phyloP scores from a whole-genome alignment of 2,329 filamentous ascomycete species.

The Xylariaceae sp. region DNA sequence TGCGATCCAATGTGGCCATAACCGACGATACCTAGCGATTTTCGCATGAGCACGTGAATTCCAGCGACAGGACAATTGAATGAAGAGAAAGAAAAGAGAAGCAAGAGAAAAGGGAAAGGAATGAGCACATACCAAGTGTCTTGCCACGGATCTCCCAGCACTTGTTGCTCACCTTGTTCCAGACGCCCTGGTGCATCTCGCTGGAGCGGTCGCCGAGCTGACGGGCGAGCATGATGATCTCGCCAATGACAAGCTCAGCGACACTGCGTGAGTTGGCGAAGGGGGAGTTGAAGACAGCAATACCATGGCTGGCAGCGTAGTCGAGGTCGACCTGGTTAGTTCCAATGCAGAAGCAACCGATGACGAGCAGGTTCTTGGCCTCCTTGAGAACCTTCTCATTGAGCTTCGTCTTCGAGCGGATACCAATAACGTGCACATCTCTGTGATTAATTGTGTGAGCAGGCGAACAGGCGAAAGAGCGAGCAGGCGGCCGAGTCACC shows the following conservation, averaged over 20 bases:
- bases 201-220: constrained; percentile 89
- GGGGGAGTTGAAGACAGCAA: constrained; percentile 97
- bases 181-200: constrained; percentile 89
- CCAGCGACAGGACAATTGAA: not conserved
- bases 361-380: constrained; percentile 89
- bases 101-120: not conserved
- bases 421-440: constrained; percentile 94
- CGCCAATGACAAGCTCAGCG: constrained; percentile 88
- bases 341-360: constrained; percentile 98
- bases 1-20: constrained; percentile 98
- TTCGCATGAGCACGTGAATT: constrained; percentile 3
- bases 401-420: constrained; percentile 95
- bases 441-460: constrained; percentile 39
- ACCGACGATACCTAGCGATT: constrained; percentile 70
- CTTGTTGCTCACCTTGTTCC: constrained; percentile 95
- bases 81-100: not conserved
- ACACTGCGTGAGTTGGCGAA: constrained; percentile 98
- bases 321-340: constrained; percentile 92
- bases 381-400: constrained; percentile 77
- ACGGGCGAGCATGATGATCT: constrained; percentile 86
- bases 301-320: constrained; percentile 76
- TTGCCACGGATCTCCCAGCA: constrained; percentile 99
- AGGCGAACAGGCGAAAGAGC: too few species aligned
- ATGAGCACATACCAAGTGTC: constrained; percentile 63
- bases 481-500: not conserved